phyloP scores from a whole-genome alignment of 345 rosid genomes.

The Bruguiera sexangula region DNA sequence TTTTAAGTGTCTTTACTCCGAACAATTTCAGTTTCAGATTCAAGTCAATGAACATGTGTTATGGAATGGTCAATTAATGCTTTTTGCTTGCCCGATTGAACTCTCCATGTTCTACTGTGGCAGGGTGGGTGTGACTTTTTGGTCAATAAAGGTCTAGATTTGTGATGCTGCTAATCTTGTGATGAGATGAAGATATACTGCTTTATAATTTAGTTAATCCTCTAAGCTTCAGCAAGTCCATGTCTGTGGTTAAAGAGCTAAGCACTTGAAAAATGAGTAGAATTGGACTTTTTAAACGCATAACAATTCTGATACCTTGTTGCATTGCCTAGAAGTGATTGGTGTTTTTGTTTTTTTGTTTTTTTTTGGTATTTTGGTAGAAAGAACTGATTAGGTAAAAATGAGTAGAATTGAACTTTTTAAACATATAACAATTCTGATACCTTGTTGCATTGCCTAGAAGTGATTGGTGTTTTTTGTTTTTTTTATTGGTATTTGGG shows the following conservation, averaged over 20 bases:
- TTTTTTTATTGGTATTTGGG: no score
- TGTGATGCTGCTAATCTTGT: neutral
- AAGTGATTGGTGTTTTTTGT: neutral
- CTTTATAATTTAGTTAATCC: neutral
- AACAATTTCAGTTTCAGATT: no score
- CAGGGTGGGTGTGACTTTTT: neutral
- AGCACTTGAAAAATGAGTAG: neutral
- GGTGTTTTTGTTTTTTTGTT: no score
- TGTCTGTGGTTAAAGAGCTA: neutral
- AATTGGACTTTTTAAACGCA: conserved; percentile 3
- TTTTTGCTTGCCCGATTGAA: neutral
- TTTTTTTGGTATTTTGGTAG: no score
- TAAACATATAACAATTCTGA: neutral
- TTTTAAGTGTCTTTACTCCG: neutral
- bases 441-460: neutral
- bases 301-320: neutral
- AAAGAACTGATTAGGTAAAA: neutral
- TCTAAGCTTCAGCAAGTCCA: neutral
- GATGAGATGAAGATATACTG: neutral
- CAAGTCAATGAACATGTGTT: neutral
- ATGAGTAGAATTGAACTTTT: conserved; percentile 1
- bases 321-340: neutral
- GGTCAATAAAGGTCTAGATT: neutral
- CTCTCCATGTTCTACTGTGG: neutral
- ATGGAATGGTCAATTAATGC: conserved; percentile 4